phyloP scores from a whole-genome alignment of 768 basidiomycete species.

The Trametes villosa region DNA sequence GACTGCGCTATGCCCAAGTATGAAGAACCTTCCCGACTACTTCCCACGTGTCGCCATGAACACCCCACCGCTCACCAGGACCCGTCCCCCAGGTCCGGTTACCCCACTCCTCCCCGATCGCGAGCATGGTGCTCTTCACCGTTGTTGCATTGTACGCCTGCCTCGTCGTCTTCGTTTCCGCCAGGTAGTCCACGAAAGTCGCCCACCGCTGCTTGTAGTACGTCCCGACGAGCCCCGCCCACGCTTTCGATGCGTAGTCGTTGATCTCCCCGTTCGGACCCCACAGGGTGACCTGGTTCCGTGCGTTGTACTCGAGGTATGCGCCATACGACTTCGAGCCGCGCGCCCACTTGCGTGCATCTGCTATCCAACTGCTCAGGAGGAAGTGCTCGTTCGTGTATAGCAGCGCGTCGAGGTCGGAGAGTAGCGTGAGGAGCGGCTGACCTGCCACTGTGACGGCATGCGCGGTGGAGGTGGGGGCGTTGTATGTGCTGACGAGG shows the following conservation, averaged over 20 bases:
- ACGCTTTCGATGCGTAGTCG: constrained; percentile 50
- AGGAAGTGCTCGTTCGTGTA: constrained; percentile 38
- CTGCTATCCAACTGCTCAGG: constrained; percentile 42
- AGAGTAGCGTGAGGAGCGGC: constrained; percentile 37
- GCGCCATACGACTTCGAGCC: constrained; percentile 33
- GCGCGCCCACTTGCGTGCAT: constrained; percentile 37
- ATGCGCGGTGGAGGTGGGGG: constrained; percentile 24
- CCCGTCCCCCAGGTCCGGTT: constrained; percentile 26
- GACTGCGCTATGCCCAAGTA: background rate
- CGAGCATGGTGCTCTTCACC: constrained; percentile 34
- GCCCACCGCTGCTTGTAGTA: constrained; percentile 44
- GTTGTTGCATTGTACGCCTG: constrained; percentile 34
- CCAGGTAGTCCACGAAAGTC: constrained; percentile 41
- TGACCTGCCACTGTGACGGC: constrained; percentile 31
- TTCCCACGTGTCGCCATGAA: constrained; percentile 29
- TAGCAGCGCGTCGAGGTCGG: constrained; percentile 41
- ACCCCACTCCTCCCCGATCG: constrained; percentile 40
- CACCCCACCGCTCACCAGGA: constrained; percentile 25
- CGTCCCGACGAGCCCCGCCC: constrained; percentile 43
- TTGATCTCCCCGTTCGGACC: constrained; percentile 46
- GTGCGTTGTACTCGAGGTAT: constrained; percentile 44
- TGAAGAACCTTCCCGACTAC: constrained; percentile 26
- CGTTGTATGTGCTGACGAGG: constrained; percentile 37
- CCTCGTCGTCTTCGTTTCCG: constrained; percentile 32
- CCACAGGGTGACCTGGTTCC: constrained; percentile 50